phyloP scores from a whole-genome alignment of 805 yeast genomes.

The Yarrowia hollandica region DNA sequence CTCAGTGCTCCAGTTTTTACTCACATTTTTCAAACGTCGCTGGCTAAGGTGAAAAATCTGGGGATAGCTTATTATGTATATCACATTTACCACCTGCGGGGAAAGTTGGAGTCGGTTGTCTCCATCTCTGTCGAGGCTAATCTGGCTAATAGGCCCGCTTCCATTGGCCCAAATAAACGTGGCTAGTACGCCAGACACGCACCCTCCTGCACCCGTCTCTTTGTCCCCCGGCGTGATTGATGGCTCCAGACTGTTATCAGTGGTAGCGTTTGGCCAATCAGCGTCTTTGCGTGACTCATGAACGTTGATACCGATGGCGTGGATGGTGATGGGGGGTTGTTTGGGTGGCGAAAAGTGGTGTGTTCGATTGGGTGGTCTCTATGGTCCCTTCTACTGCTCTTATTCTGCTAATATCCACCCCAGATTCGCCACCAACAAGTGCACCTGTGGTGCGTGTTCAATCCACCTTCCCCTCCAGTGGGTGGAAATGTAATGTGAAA shows the following conservation, averaged over 20 bases:
- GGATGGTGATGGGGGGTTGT: neutral
- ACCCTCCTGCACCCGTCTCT: neutral
- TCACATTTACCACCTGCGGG: slow-evolving; percentile 25
- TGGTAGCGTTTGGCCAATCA: slow-evolving; percentile 3
- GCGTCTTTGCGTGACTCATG: neutral
- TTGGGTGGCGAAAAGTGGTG: neutral
- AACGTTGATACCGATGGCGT: slow-evolving; percentile 13
- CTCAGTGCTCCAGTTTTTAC: neutral
- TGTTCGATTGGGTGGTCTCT: too few relatives aligned
- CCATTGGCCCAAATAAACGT: slow-evolving; percentile 28
- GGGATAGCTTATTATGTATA: slow-evolving; percentile 27
- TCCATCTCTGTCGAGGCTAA: neutral
- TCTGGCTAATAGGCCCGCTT: neutral
- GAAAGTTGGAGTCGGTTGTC: slow-evolving; percentile 18
- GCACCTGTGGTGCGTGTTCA: slow-evolving; percentile 11
- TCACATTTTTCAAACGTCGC: neutral
- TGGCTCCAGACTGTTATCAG: slow-evolving; percentile 22
- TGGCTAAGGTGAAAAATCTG: slow-evolving; percentile 18
- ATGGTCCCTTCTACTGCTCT: too few relatives aligned
- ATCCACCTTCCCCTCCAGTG: slow-evolving; percentile 19
- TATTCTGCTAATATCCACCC: too few relatives aligned
- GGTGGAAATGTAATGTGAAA: slow-evolving; percentile 28
- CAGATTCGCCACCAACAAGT: slow-evolving; percentile 11
- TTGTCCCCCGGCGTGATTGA: slow-evolving; percentile 15
- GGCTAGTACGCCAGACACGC: slow-evolving; percentile 17